These are phyloP conservation scores for Rhizophagus clarus DNA, from an alignment of 192 early-diverging fungal species.

Conservation along the genomic window DNA sequence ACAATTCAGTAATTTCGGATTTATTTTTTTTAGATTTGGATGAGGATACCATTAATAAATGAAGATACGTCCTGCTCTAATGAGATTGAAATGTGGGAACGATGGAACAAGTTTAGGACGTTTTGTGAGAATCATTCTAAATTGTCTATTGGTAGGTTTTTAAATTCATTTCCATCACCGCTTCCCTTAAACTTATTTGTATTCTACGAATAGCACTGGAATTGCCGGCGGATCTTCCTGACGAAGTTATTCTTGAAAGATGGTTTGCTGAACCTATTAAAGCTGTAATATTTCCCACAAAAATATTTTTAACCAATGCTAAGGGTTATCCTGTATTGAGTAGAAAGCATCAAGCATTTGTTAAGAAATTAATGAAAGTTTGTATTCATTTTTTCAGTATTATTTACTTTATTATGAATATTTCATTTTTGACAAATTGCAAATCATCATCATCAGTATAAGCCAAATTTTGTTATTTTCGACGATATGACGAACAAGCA, in stretches of 20 bases:
- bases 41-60: constrained; percentile 51
- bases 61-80: constrained; percentile 27
- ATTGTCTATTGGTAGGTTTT: constrained; percentile 53
- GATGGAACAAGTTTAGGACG: constrained; percentile 79
- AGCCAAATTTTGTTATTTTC: constrained; percentile 38
- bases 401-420: not conserved
- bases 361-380: constrained; percentile 53
- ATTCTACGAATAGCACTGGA: constrained; percentile 57
- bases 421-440: not conserved
- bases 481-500: constrained; percentile 35
- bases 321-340: constrained; percentile 89
- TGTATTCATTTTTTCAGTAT: constrained; percentile 35
- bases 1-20: no score
- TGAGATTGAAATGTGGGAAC: constrained; percentile 61
- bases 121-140: constrained; percentile 70
- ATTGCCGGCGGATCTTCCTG: constrained; percentile 51
- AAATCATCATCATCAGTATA: constrained; percentile 2
- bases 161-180: not conserved
- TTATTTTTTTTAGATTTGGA: constrained; percentile 45
- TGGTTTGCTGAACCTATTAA: constrained; percentile 93
- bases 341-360: constrained; percentile 73
- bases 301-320: constrained; percentile 75
- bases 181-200: not conserved
- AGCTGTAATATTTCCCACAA: constrained; percentile 69
- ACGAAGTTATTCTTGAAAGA: constrained; percentile 44